These are phyloP conservation scores for Vanderwaltozyma polyspora DNA, from an alignment of 805 yeast genomes.

Conservation along the genomic window DNA sequence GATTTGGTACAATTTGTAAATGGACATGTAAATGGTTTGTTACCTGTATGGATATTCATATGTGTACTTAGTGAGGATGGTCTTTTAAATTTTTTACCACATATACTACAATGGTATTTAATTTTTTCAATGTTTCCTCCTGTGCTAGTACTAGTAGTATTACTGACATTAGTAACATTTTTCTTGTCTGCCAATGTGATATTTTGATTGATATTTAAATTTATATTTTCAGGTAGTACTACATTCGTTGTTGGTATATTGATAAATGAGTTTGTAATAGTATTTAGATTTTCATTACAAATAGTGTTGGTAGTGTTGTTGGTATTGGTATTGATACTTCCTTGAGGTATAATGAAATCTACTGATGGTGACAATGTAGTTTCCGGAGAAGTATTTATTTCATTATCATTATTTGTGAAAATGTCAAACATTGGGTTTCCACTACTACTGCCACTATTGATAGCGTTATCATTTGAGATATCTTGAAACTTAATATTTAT, in stretches of 20 bases:
- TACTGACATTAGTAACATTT: not conserved
- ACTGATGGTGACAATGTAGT: constrained; percentile 1
- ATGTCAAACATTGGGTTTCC: not conserved
- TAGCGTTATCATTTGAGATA: not conserved
- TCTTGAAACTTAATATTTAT: not conserved
- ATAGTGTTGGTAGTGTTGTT: no score
- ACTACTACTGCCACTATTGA: no score
- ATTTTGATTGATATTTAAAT: no score
- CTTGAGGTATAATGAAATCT: not conserved
- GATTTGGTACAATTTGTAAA: constrained; percentile 50
- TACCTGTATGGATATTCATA: constrained; percentile 75
- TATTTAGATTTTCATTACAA: no score
- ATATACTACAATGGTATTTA: constrained; percentile 48
- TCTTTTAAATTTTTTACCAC: constrained; percentile 72
- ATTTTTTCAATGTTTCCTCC: constrained; percentile 3
- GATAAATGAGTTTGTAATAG: not conserved
- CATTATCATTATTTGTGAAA: not conserved
- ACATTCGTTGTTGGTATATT: not conserved
- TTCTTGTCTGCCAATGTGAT: no score
- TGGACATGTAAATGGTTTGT: constrained; percentile 74
- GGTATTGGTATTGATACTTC: no score
- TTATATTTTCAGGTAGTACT: not conserved
- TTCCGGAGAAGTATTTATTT: not conserved
- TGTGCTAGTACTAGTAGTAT: no score
- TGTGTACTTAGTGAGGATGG: constrained; percentile 83